Percentiles rank a stretch among this genome's conserved stretches.
Conservation (phyloP, 345 rosid species). For the Angophora floribunda region DNA sequence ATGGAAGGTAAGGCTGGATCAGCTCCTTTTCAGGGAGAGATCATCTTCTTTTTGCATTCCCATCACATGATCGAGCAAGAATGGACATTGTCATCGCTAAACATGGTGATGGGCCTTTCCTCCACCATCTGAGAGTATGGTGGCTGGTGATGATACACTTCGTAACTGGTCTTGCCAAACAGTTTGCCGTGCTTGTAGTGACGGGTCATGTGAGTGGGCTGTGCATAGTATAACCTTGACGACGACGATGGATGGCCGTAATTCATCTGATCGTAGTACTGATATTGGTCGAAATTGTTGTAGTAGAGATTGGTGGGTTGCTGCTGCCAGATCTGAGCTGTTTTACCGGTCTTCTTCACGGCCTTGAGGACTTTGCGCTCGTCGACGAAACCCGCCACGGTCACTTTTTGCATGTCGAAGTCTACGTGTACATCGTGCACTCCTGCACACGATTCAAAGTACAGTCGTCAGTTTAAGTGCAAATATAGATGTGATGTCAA, state of each 20-base stretch:
- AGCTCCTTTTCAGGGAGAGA: no score
- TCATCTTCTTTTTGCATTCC: background rate
- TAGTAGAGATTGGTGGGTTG: background rate
- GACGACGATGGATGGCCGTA: background rate
- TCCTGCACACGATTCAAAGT: background rate
- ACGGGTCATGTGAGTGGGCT: background rate
- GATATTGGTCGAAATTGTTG: background rate
- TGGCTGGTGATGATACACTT: background rate
- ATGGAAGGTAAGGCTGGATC: no score
- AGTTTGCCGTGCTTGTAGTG: background rate
- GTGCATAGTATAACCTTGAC: background rate
- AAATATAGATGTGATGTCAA: background rate
- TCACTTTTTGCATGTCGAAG: slow-evolving; percentile 1
- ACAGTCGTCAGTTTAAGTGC: background rate
- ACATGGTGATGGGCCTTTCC: background rate
- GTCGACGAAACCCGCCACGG: slow-evolving; percentile 1
- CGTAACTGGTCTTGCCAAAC: background rate
- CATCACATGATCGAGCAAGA: slow-evolving; percentile 5
- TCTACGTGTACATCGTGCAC: slow-evolving; percentile 1
- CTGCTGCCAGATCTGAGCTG: slow-evolving; percentile 1
- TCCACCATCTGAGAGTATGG: slow-evolving; percentile 1
- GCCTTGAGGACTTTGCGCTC: slow-evolving; percentile 1
- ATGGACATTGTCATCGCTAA: slow-evolving; percentile 1
- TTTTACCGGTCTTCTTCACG: background rate
- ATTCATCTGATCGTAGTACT: background rate